Evolutionary conservation across 2,329 filamentous ascomycete species (phyloP), one percentile per base, ranked within the genome.

Genomic region (Aspergillus sp.): DNA sequence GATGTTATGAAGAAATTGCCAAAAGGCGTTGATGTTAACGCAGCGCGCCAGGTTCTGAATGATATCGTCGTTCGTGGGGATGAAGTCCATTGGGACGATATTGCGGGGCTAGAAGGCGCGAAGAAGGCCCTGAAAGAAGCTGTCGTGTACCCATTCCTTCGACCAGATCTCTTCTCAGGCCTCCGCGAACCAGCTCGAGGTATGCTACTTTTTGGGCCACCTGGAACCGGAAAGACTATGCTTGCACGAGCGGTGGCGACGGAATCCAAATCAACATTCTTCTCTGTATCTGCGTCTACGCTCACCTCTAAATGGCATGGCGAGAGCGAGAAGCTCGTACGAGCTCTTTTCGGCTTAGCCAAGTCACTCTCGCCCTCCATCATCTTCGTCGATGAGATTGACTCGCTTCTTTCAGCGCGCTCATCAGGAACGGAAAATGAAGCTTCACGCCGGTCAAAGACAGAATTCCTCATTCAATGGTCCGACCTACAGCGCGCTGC

Each of bases 201-300:
- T 6, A 98, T 99, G 91, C 82, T 99, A 1, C 82, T 99, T 1
- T 99, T 99, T 70, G 95, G 95, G 0, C 95, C 95, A 1, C 95
- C 95, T 0, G 95, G 95, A n/a, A 99, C 95, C 0, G 95, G 95
- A 52, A 99, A 99, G 75, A 99, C 95, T 0, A 99, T 99, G 95
- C 80, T 99, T 39, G 95, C 95, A 9, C 86, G 95, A 62, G 92
- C 91, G 8, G 93, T 98, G 0, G 95, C 95, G 1, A 98, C 95
- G 0, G 95, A 99, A 74, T 96, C 91, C 2, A 89, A 87, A 67
- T 96, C 91, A 11, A 96, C 96, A 0, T 99, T 98, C 76, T 98
- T 99, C 77, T 96, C 93, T 14, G 96, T 99, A 56, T 96, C 92
- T 5, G 92, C 95, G 15, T 96, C 91, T 70, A 96, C 90, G 66